Percentiles rank a stretch among this genome's conserved stretches.
These are phyloP conservation scores for Coniella vitis DNA, from an alignment of 2,329 filamentous ascomycete species.

Conservation along the genomic window DNA sequence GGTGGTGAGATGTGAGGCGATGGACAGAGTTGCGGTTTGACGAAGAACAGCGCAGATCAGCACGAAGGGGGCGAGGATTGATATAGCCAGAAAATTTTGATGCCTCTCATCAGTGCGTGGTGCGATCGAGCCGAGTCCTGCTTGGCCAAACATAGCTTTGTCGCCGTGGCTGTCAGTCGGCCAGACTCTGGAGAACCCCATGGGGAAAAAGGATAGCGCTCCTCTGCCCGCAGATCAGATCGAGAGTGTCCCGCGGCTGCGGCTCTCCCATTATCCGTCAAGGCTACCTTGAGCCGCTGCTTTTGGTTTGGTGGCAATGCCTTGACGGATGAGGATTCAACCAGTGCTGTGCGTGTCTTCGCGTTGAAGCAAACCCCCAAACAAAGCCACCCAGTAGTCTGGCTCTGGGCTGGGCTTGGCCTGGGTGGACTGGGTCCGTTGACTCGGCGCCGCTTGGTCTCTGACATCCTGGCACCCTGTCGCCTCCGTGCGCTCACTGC, in stretches of 20 bases:
- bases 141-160: no score
- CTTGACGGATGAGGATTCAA: conserved; percentile 12
- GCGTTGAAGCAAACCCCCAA: no score
- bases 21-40: background rate
- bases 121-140: background rate
- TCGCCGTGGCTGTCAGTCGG: no score
- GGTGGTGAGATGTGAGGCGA: background rate
- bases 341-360: background rate
- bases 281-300: background rate
- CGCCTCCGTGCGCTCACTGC: background rate
- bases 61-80: background rate
- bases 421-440: background rate
- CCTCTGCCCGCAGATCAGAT: no score
- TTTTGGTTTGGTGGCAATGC: background rate
- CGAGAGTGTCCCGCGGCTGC: background rate
- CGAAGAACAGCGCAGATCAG: background rate
- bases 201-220: no score
- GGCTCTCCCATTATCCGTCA: conserved; percentile 9
- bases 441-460: no score
- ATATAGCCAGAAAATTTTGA: conserved; percentile 12
- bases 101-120: no score
- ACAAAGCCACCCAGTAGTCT: background rate
- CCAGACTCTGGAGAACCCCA: no score
- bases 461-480: background rate
- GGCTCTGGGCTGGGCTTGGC: no score